Evolutionary conservation across 495 filamentous ascomycete genomes (phyloP).

Genomic region (Melanomma pulvis-pyrius): DNA sequence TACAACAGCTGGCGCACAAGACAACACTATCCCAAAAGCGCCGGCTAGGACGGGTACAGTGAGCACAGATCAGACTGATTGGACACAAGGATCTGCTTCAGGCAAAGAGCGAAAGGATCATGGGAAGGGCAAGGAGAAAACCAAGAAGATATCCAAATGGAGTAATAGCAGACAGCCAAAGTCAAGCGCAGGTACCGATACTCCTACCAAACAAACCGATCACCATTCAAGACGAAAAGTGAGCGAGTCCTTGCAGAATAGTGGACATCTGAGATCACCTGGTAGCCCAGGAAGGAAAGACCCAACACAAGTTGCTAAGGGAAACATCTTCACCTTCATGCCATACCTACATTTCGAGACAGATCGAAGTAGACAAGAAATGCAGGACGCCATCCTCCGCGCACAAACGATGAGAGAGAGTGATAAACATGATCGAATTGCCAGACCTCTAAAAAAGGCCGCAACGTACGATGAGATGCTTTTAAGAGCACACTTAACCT

Average conservation of each 20-base stretch:
- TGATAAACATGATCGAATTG: neutral
- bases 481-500: conserved; percentile 62
- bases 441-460: conserved; percentile 36
- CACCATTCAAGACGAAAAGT: conserved; percentile 13
- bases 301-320: conserved; percentile 36
- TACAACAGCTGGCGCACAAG: conserved; percentile 13
- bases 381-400: conserved; percentile 62
- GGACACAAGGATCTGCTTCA: conserved; percentile 18
- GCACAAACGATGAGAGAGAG: conserved; percentile 43
- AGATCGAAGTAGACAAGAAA: conserved; percentile 56
- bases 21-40: conserved; percentile 17
- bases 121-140: conserved; percentile 30
- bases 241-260: conserved; percentile 3
- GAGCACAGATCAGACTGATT: conserved; percentile 32
- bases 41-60: conserved; percentile 21
- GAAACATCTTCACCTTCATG: conserved; percentile 67
- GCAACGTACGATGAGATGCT: conserved; percentile 63
- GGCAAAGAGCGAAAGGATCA: conserved; percentile 17
- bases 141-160: conserved; percentile 27
- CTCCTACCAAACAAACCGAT: conserved; percentile 18
- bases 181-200: conserved; percentile 21
- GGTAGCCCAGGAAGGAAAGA: conserved; percentile 37
- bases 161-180: conserved; percentile 12
- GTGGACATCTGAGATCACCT: conserved; percentile 28
- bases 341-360: conserved; percentile 72